Evolutionary conservation across 352 stramenopile genomes (phyloP), one percentile per base, ranked within the genome.

Genomic region (Blastocystis sp.): DNA sequence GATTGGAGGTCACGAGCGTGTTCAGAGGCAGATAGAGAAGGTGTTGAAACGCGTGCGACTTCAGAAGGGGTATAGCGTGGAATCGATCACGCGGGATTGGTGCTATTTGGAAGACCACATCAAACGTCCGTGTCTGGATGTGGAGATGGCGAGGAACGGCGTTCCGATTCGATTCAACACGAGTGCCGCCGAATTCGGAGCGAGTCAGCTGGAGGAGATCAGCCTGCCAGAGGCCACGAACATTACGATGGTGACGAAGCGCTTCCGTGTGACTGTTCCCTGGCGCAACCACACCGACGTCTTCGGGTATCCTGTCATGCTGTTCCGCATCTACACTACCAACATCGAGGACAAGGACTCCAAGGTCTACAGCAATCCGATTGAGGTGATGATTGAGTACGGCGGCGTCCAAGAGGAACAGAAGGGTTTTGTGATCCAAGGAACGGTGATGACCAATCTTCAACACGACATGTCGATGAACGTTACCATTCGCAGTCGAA

Each of bases 281-380:
- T 2, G 14, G 24, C 67, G 67, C 32, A 36, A 57, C 16, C 46
- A 59, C 24, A 59, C 44, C 0, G 42, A 21, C 21, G 3, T 61
- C 3, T 78, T 63, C 38, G 67, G 67, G 7, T 78, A 61, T 61
- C 42, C 67, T 0, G 40, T 63, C 49, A 40, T 78, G 27, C 67
- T 38, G 7, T 57, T 78, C 27, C 36, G 38, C 29, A n/a, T 78
- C 1, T 78, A 78, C 48, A 78, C 42, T 6, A 78, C 42, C 3
- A 78, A 48, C 18, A 11, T 40, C 14, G 24, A 38, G 8, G 27
- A 78, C 21, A 21, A 24, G 42, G 67, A 78, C 8, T 56, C 18
- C 0, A 78, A 78, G 44, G 18, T 78, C 18, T 78, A 78, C 27
- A 61, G 42, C 9, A 78, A 78, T 61, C 34, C 67, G 46, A 18